These are phyloP conservation scores for Areca catechu DNA, from an alignment of 176 grass and related monocot genomes.

Conservation along the genomic window DNA sequence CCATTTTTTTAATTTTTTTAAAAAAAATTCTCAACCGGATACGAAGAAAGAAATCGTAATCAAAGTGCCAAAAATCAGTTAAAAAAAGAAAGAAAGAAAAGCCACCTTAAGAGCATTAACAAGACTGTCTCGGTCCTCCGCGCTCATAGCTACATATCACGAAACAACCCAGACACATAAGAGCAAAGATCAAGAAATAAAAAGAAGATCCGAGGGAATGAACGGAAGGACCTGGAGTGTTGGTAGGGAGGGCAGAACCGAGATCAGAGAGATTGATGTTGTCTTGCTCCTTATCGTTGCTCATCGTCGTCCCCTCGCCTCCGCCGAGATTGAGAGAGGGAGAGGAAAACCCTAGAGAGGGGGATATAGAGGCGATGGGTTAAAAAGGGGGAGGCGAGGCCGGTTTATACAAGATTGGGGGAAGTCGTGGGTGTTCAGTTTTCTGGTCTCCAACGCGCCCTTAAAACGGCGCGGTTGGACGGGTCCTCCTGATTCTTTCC, in stretches of 20 bases:
- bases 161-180: neutral
- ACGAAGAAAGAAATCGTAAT: too few species aligned
- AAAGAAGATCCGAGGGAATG: neutral
- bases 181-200: neutral
- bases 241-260: neutral
- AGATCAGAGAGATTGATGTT: constrained; percentile 5
- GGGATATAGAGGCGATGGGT: too few species aligned
- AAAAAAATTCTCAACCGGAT: too few species aligned
- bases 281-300: constrained; percentile 6
- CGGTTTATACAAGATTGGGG: too few species aligned
- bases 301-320: constrained; percentile 4
- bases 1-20: too few species aligned
- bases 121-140: constrained; percentile 17
- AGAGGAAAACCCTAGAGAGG: neutral
- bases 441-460: too few species aligned
- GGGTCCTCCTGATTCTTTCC: too few species aligned
- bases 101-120: constrained; percentile 17
- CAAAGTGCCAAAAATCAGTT: too few species aligned
- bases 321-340: neutral
- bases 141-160: constrained; percentile 4
- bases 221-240: neutral
- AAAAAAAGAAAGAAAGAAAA: neutral
- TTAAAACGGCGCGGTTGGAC: too few species aligned
- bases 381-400: too few species aligned
- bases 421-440: too few species aligned